Evolutionary conservation across 768 basidiomycete genomes (phyloP), one percentile per base, ranked within the genome.

Genomic region (Boletus speciosus): DNA sequence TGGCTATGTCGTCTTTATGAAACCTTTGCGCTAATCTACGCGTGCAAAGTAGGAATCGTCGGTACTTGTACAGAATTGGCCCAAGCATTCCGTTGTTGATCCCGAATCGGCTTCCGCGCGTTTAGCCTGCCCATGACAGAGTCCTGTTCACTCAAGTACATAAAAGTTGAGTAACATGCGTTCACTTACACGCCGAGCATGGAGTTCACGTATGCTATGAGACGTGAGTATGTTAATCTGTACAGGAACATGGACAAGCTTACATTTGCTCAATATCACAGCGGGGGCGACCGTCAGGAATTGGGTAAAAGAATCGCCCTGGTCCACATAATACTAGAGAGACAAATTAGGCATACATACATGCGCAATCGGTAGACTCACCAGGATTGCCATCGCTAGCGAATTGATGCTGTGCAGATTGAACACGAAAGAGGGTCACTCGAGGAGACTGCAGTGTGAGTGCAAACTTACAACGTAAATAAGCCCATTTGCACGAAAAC

Each of bases 161-260:
- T 21, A 15, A 38, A 6, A 12, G 8, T 8, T 4, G 12, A 14
- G 5, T 1, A 50, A 25, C 12, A 2, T 15, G 15, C 4, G 37
- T 11, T 6, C 15, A 55, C 64, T 48, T 42, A 63, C 64, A 63
- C 61, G 5, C 35, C 56, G n/a, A 66, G 49, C 59, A 63, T 66
- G 21, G 61, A 55, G 39, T 63, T 55, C 35, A 61, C 48, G 32
- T 66, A 65, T 40, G 65, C 59, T 66, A 23, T 14, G 16, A 25
- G 19, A 21, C 19, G 2, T 43, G 37, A 57, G 46, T 16, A 14
- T 29, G 25, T 19, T 35, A 5, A n/a, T 7, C 23, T 37, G 7
- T 5, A 14, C 11, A 27, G 7, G 32, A 27, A 36, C 32, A 15
- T 6, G n/a, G 6, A 29, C 7, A 11, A 7, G 14, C 51, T n/a